Evolutionary conservation across 352 stramenopile species (phyloP).

Genomic region (Thalassiosira hispida): DNA sequence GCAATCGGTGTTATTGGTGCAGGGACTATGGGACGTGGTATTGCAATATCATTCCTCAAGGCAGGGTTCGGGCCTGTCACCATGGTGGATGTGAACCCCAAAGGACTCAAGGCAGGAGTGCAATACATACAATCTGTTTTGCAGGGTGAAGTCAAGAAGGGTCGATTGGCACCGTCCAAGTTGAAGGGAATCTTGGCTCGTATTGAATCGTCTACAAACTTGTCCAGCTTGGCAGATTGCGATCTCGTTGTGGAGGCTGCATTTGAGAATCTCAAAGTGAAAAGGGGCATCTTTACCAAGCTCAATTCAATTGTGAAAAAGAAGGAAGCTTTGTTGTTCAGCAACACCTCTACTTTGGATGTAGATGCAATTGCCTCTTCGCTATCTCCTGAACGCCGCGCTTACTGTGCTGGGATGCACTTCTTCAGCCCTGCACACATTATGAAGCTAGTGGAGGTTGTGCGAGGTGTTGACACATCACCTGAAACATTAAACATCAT

Average conservation of each 20-base stretch:
- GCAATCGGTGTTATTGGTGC: constrained; percentile 92
- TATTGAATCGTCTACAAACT: constrained; percentile 82
- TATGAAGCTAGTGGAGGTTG: constrained; percentile 89
- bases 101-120: constrained; percentile 82
- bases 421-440: constrained; percentile 89
- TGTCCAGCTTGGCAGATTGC: constrained; percentile 84
- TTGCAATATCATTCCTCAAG: constrained; percentile 93
- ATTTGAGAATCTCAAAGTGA: constrained; percentile 96
- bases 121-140: constrained; percentile 87
- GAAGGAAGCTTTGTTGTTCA: constrained; percentile 80
- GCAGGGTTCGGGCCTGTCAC: constrained; percentile 88
- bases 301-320: constrained; percentile 79
- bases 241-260: constrained; percentile 96
- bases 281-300: constrained; percentile 89
- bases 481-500: constrained; percentile 75
- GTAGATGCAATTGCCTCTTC: constrained; percentile 86
- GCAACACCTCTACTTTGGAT: constrained; percentile 88
- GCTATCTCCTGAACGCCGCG: constrained; percentile 54
- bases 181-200: constrained; percentile 85
- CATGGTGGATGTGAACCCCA: constrained; percentile 86
- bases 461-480: constrained; percentile 76
- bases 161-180: constrained; percentile 86
- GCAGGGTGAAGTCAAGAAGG: constrained; percentile 89
- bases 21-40: constrained; percentile 96
- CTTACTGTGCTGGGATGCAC: constrained; percentile 87